Evolutionary conservation across 1,139 yeast species (phyloP).

Genomic region (Candida sp.): DNA sequence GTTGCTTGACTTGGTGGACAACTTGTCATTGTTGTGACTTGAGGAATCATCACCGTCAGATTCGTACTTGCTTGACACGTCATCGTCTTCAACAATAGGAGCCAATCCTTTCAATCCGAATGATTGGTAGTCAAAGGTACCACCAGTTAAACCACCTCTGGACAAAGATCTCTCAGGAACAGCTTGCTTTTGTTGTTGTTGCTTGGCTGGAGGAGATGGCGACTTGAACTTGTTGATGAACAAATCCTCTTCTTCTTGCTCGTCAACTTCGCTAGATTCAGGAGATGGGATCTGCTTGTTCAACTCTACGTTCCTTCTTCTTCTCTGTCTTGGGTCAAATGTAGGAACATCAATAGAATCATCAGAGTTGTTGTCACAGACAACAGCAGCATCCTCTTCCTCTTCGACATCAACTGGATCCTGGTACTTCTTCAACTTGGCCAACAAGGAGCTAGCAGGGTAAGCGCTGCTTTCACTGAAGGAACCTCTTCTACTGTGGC

Average conservation of each 20-base stretch:
- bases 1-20: constrained; percentile 16
- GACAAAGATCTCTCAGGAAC: constrained; percentile 16
- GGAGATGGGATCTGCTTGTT: constrained; percentile 12
- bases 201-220: constrained; percentile 1
- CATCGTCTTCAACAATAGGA: constrained; percentile 44
- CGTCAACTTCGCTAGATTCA: constrained; percentile 16
- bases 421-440: constrained; percentile 8
- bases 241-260: constrained; percentile 14
- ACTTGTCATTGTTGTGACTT: constrained; percentile 16
- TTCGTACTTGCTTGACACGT: constrained; percentile 39
- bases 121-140: constrained; percentile 30
- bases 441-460: constrained; percentile 12
- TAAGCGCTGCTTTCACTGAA: constrained; percentile 8
- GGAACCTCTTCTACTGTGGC: constrained; percentile 13
- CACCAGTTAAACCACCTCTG: constrained; percentile 15
- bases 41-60: constrained; percentile 27
- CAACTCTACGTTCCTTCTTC: constrained; percentile 6
- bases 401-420: constrained; percentile 4
- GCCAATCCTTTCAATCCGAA: constrained; percentile 43
- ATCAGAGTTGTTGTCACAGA: constrained; percentile 3
- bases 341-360: constrained; percentile 11
- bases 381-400: constrained; percentile 7
- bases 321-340: constrained; percentile 14
- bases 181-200: constrained; percentile 9
- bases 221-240: constrained; percentile 7